Base-by-base conservation (phyloP, 2,329 filamentous ascomycete species). In the Sporothrix brunneoviolacea region DNA sequence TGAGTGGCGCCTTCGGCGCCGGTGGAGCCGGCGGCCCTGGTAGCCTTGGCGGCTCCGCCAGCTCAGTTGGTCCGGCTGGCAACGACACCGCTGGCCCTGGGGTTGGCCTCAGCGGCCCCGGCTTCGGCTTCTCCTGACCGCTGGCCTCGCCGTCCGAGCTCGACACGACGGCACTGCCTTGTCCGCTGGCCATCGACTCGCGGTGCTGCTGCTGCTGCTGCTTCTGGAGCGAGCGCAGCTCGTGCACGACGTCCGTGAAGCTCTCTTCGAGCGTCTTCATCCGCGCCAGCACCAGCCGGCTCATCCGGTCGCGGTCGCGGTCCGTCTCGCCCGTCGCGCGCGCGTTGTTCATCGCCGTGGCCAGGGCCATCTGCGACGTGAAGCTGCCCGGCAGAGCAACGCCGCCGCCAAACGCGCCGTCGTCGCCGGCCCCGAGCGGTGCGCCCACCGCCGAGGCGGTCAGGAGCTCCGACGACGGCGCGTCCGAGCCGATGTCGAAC, bases 261-360 rank as follows among this genome's bases (percentile, higher is more conserved):
- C 90, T 86, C 67, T 95, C 89, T 64, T 97, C 91, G 2, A 97
- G 75, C 8, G 86, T 91, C 65, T 93, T 93, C 89, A 96, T 96
- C 30, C 89, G 76, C 8, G 89, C 88, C 40, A 96, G 72, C 67
- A 96, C 86, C 40, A 95, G 76, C 50, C 88, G 80, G 58, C 84
- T 83, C 77, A 91, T 86, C 36, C 86, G 79, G 61, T 88, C 84
- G 21, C 65, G 79, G 74, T 73, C 71, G 49, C 72, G 71, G 22
- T 70, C 70, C 12, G 68, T 66, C 22, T 64, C 61, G 56, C 70
- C 63, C 50, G 62, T 62, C 13, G 50, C 57, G 68, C 33, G 63
- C 56, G 28, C 64, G 69, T 28, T 46, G 8, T 48, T 64, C 64
- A 75, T 74, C 60, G 83, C 82, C 44, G 82, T 79, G 0, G 83